Base-by-base conservation (phyloP, 352 stramenopile species). In the Pythium folliculosum region DNA sequence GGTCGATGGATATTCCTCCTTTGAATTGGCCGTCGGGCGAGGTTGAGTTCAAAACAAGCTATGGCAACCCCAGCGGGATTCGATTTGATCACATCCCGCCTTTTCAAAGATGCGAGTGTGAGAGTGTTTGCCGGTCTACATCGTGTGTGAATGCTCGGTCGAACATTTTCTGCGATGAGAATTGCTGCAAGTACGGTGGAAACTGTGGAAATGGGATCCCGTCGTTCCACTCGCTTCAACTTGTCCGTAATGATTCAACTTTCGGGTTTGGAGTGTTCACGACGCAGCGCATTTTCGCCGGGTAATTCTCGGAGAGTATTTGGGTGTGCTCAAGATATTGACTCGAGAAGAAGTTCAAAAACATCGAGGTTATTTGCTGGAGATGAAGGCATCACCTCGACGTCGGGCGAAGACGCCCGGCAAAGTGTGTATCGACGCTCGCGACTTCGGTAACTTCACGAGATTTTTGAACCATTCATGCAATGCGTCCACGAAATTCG, bases 391-490 rank as follows among this genome's bases (percentile, higher is more conserved):
- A 2, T 30, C 23, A 37, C 55, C 55, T 38, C 35, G 21, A 3
- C 7, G 6, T 6, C 6, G 12, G 17, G 3, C 2, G 17, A 8
- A 45, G 17, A 25, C 14, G 35, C 14, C 16, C 19, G 8, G 19
- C 9, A 44, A 19, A 14, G 35, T 48, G 44, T 65, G 19, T 25
- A 60, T 67, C 25, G 61, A 67, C 22, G 61, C 61, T 37, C 19
- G 16, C 19, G 13, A 48, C 2, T 54, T 23, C 14, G 61, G 61
- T 25, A 67, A 60, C 21, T 27, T 61, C 17, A 60, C 47, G 16
- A 50, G 61, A 30, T 61, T 63, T 58, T 10, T 69, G 32, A 69
- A 69, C 51, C 62, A 69, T 43, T 69, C 62, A 7, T 69, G 62
- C 53, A 63, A 45, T 8, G 57, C 57, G 3, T 19, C 40, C 14